phyloP scores from a whole-genome alignment of 148 eudicot species.

The Pharnaceum exiguum region DNA sequence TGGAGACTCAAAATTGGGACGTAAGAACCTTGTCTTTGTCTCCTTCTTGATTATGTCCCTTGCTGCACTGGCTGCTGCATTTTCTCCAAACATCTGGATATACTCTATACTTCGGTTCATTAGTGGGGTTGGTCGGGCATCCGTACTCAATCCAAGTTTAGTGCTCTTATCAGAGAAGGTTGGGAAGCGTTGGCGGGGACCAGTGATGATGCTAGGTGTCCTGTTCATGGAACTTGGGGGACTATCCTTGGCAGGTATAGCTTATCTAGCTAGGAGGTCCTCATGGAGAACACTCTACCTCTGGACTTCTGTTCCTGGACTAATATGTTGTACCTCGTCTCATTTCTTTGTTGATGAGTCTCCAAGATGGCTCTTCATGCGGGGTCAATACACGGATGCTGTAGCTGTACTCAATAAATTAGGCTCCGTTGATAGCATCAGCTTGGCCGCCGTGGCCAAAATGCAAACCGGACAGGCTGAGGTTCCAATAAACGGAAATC shows the following conservation, averaged over 20 bases:
- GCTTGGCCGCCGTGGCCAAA: not conserved
- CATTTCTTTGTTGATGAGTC: slow-evolving; percentile 9
- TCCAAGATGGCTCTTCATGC: slow-evolving; percentile 2
- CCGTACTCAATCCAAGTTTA: not conserved
- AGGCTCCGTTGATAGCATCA: not conserved
- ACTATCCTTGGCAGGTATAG: not conserved
- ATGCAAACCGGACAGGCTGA: not conserved
- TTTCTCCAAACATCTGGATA: not conserved
- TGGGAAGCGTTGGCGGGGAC: slow-evolving; percentile 4
- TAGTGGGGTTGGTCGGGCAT: not conserved
- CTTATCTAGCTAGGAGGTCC: not conserved
- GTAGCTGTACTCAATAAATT: not conserved
- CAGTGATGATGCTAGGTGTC: not conserved
- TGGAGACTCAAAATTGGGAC: slow-evolving; percentile 19
- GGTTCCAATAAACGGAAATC: not conserved
- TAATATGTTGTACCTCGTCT: not conserved
- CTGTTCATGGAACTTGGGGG: not conserved
- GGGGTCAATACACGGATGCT: not conserved
- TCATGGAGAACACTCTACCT: slow-evolving; percentile 8
- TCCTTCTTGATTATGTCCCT: not conserved
- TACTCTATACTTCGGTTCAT: not conserved
- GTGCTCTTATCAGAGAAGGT: slow-evolving; percentile 1
- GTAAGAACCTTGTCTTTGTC: slow-evolving; percentile 8
- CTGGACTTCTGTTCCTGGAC: slow-evolving; percentile 2
- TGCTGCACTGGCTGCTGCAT: not conserved